Base-by-base conservation (phyloP, 1,139 yeast species). In the Pichia sp. region DNA sequence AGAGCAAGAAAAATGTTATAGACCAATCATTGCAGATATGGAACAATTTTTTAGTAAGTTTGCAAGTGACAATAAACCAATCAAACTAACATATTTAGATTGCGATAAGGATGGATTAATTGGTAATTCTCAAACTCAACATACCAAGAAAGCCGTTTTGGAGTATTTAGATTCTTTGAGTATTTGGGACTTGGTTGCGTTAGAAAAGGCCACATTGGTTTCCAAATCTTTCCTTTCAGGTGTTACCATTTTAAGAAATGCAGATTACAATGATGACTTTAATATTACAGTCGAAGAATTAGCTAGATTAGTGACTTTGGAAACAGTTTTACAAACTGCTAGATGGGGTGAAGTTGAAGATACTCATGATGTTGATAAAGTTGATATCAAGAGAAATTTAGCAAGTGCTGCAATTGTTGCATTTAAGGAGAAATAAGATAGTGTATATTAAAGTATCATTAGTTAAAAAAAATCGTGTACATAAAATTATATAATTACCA, bases 311-410 rank as follows among this genome's bases (percentile, higher is more conserved):
- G 92, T 90, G 12, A 82, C 85, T 49, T 71, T 92, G 59, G 98
- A 92, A 63, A 83, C 84, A 7, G 81, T 83, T 44, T 79, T 78
- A 66, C 98, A 92, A 67, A 86, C 95, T 26, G 80, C 79, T 38
- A 77, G 82, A 60, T 92, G 98, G 98, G 98, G 98, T 38, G 97
- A 92, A 66, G 97, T 92, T 24, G 98, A 92, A 68, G 98, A 92
- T 61, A 89, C 97, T 5, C 98, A 92, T 63, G 98, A 92, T 65
- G 97, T 92, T 18, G 95, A 88, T 60, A 84, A 84, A 65, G 95
- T 82, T 42, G 97, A 92, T 57, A 76, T 95, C 65, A 73, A 87
- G 57, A 79, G 97, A 66, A 82, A 82, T 59, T 73, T 92, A 45
- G 80, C 92, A 32, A 77, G 90, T 57, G 94, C 96, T 34, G 85